Conservation (phyloP, 2,329 filamentous ascomycete genomes). For the Cordyceps javanica region DNA sequence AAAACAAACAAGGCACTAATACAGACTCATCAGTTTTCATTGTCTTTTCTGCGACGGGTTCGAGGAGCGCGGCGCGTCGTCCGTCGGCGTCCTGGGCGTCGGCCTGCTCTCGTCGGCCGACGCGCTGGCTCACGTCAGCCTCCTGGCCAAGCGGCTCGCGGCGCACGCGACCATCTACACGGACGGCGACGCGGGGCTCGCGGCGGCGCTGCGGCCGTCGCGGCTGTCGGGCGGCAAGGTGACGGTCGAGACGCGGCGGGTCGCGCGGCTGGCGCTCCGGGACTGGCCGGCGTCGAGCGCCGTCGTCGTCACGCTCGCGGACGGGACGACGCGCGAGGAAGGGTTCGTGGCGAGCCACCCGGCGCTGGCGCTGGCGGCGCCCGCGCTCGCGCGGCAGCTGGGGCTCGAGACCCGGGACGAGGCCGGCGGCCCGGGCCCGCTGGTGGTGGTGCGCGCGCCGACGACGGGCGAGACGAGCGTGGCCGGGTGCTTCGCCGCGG, state of each 20-base stretch:
- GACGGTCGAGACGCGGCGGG: conserved; percentile 29
- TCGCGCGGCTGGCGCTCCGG: conserved; percentile 25
- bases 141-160: conserved; percentile 39
- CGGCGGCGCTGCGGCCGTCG: conserved; percentile 20
- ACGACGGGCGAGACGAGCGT: conserved; percentile 47
- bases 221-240: conserved; percentile 28
- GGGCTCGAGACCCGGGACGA: conserved; percentile 34
- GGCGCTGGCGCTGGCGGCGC: conserved; percentile 30
- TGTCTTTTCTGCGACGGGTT: conserved; percentile 56
- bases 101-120: conserved; percentile 26
- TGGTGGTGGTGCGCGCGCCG: conserved; percentile 36
- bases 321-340: conserved; percentile 31
- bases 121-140: conserved; percentile 33
- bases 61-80: conserved; percentile 44
- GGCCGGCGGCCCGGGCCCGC: conserved; percentile 29
- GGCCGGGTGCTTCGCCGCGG: conserved; percentile 46
- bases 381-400: conserved; percentile 36
- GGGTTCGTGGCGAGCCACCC: conserved; percentile 37
- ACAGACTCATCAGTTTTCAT: conserved; percentile 35
- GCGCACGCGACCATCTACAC: conserved; percentile 45
- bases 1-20: too few species aligned
- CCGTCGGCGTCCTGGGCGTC: conserved; percentile 41
- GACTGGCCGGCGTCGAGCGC: conserved; percentile 16
- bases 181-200: conserved; percentile 33
- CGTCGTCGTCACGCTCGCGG: conserved; percentile 33